phyloP scores from a whole-genome alignment of 352 stramenopile genomes.

The Globisporangium recalcitrans region DNA sequence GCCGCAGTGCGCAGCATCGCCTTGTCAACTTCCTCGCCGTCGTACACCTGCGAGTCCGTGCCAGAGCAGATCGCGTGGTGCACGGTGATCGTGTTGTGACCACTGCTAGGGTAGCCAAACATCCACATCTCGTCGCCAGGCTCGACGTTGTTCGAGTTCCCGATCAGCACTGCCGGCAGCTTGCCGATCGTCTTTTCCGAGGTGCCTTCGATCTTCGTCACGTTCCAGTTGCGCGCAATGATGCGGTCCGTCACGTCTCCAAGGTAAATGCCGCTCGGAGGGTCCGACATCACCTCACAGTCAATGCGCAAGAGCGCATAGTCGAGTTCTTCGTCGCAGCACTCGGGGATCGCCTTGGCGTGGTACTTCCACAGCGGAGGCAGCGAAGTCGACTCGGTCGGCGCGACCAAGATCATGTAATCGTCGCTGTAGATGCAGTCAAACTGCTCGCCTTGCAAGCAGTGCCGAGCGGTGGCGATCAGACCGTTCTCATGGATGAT shows the following conservation, averaged over 20 bases:
- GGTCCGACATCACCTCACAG: constrained; percentile 82
- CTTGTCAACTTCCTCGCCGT: constrained; percentile 81
- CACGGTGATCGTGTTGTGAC: constrained; percentile 87
- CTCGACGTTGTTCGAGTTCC: constrained; percentile 87
- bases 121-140: constrained; percentile 89
- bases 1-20: constrained; percentile 82
- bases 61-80: constrained; percentile 87
- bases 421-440: constrained; percentile 86
- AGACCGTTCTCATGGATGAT: constrained; percentile 80
- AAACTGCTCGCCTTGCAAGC: constrained; percentile 80
- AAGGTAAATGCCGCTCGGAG: constrained; percentile 84
- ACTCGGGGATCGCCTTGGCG: constrained; percentile 72
- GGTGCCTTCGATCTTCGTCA: constrained; percentile 75
- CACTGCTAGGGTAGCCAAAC: constrained; percentile 86
- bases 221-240: constrained; percentile 79
- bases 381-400: constrained; percentile 74
- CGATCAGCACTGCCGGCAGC: constrained; percentile 69
- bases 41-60: constrained; percentile 83
- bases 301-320: constrained; percentile 80
- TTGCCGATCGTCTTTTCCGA: constrained; percentile 66
- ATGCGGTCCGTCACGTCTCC: constrained; percentile 84
- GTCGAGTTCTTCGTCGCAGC: constrained; percentile 80
- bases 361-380: constrained; percentile 85
- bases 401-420: constrained; percentile 83
- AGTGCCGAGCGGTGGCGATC: constrained; percentile 75